Base-by-base conservation (phyloP, 768 basidiomycete genomes). In the Phylloporus sp. region DNA sequence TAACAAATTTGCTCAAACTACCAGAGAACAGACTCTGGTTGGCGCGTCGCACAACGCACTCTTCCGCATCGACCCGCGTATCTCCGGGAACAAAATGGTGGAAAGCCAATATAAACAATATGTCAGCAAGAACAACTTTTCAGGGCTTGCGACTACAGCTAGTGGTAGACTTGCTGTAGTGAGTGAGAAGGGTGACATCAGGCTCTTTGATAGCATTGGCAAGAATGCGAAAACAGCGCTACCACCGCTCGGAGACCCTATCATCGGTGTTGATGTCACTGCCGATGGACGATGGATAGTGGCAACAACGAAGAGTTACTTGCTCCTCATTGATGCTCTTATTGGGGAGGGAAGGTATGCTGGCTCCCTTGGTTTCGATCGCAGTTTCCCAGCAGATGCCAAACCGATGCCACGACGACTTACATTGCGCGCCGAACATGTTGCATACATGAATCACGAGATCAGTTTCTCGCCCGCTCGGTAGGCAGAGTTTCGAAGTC, bases 211-310 rank as follows among this genome's bases (percentile, higher is more conserved):
- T 70, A 78, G 86, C 42, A 88, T 99, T 58, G 97, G 97, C 39
- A 99, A 98, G 80, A 98, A 92, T 64, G 97, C 97, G 26, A 99
- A 99, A 82, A 99, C 97, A 11, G 93, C 95, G 12, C 74, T 99
- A 31, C 94, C 95, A 29, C 90, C 94, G 39, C 77, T 97, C 18
- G 97, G 97, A 13, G 94, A 97, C 71, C 91, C 95, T 40, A 97
- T 99, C 61, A 70, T 91, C 45, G 97, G 97, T 31, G 80, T 99
- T 46, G 97, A 99, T 72, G 91, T 91, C 11, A 93, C 94, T 8
- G 89, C 92, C 23, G 84, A 91, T 65, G 97, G 97, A 45, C 85
- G 93, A 45, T 99, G 87, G 80, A 81, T 99, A 47, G 88, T 99
- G 27, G 95, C 95, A 12, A 99, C 97, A 38, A 97, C 92, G 45